Base-by-base conservation (phyloP, 192 early-diverging fungal species). In the Coemansia sp. region DNA sequence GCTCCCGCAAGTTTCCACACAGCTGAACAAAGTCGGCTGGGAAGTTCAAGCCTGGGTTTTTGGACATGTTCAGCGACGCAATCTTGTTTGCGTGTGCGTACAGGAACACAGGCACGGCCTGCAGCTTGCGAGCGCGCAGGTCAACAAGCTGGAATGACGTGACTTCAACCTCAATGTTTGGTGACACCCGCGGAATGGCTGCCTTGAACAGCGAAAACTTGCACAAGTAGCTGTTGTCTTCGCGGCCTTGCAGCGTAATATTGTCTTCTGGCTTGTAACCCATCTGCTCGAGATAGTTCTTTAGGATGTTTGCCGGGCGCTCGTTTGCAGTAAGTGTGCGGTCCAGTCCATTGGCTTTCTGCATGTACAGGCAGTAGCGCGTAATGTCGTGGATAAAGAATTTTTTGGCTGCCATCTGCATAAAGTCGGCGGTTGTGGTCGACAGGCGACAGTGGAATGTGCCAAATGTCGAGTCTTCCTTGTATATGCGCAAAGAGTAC, bases 191-290 rank as follows among this genome's bases (percentile, higher is more conserved):
- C 45, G 84, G 81, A 27, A 83, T 78, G 8, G 75, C 83, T 0
- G 83, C 78, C 71, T 77, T 70, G 75, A 83, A 79, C 70, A 94
- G 87, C 4, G 87, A 87, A 64, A 94, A 93, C n/a, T 91, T 86
- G 72, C 87, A 88, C 17, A 93, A 65, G 43, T 93, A 93, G 45
- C 89, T 91, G 76, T 92, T 93, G 67, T 94, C 92, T 60, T 94
- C 93, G 52, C 93, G 79, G 4, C 91, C 91, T 21, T 93, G 76
- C 27, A 89, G 82, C 51, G 92, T 89, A 8, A 94, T 82, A 62
- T 85, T 87, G 72, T 96, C 93, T 45, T 85, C 73, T 22, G 85
- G 85, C 11, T 84, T 84, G 61, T 96, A 94, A 19, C 94, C 94
- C 62, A 91, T 86, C 70, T 91, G 87, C 66, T 92, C 83, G 49